Percentiles rank a stretch among this genome's conserved stretches.
These are phyloP conservation scores for Evernia prunastri DNA, from an alignment of 495 filamentous ascomycete genomes.

Conservation along the genomic window DNA sequence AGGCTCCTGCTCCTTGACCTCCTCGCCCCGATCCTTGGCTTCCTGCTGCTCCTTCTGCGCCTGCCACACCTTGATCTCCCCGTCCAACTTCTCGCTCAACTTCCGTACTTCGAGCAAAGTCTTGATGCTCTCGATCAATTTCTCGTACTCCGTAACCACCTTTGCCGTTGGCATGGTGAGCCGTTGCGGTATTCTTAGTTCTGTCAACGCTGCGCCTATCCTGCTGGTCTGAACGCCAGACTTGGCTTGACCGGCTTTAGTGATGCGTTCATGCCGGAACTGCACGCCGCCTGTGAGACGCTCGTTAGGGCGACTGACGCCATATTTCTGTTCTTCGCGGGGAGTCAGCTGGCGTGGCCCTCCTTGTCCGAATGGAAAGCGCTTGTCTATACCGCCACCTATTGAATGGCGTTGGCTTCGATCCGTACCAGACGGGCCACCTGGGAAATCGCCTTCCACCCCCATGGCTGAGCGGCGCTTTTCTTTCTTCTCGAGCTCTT, in stretches of 20 bases:
- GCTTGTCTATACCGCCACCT: constrained; percentile 31
- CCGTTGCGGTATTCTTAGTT: constrained; percentile 71
- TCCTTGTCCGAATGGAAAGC: constrained; percentile 32
- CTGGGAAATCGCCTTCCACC: constrained; percentile 31
- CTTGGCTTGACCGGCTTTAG: constrained; percentile 77
- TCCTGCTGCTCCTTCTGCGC: constrained; percentile 52
- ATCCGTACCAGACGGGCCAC: constrained; percentile 37
- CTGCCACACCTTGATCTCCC: constrained; percentile 68
- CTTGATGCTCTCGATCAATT: constrained; percentile 66
- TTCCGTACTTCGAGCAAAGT: constrained; percentile 76
- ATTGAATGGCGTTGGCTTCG: constrained; percentile 32
- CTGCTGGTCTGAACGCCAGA: constrained; percentile 73
- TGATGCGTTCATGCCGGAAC: constrained; percentile 79
- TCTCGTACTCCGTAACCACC: constrained; percentile 75
- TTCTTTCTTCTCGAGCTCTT: constrained; percentile 73
- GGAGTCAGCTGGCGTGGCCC: constrained; percentile 25
- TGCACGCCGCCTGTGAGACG: constrained; percentile 65
- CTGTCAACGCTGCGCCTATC: constrained; percentile 66
- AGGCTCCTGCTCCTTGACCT: constrained; percentile 16
- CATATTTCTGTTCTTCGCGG: constrained; percentile 66
- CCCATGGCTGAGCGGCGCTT: constrained; percentile 65
- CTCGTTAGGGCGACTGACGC: constrained; percentile 78
- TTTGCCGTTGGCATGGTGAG: constrained; percentile 79
- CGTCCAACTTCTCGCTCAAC: constrained; percentile 75
- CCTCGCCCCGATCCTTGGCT: constrained; percentile 22